Conservation (phyloP, 2,329 filamentous ascomycete genomes). For the Colletotrichum liriopes region DNA sequence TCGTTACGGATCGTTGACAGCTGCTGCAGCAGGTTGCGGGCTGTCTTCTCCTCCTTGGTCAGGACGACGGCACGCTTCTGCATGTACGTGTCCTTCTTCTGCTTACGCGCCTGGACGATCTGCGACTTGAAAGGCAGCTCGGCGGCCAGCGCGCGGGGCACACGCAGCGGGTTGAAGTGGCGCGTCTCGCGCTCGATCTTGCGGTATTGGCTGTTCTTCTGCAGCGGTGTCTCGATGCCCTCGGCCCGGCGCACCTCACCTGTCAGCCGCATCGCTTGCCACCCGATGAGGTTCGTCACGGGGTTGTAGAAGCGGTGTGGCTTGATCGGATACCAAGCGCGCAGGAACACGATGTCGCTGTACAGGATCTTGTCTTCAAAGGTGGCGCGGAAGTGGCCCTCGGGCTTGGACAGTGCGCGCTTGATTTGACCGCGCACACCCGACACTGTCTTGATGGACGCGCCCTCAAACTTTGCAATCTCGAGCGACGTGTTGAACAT, state of each 20-base stretch:
- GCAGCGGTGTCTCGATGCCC: conserved; percentile 81
- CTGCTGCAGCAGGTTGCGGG: conserved; percentile 92
- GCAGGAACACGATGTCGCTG: conserved; percentile 95
- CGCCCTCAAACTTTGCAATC: conserved; percentile 98
- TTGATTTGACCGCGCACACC: conserved; percentile 98
- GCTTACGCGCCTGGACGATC: conserved; percentile 84
- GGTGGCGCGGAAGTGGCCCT: conserved; percentile 95
- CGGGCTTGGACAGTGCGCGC: conserved; percentile 90
- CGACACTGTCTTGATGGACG: conserved; percentile 94
- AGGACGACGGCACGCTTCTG: conserved; percentile 95
- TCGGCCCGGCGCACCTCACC: conserved; percentile 89
- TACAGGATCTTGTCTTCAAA: conserved; percentile 99
- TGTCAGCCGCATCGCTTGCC: conserved; percentile 94
- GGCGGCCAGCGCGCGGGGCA: conserved; percentile 85
- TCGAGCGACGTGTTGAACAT: conserved; percentile 97
- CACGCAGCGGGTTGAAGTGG: conserved; percentile 84
- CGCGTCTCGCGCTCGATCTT: conserved; percentile 75
- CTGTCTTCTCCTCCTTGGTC: conserved; percentile 89
- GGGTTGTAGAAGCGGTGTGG: conserved; percentile 98
- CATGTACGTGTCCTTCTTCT: conserved; percentile 88
- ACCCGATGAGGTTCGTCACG: conserved; percentile 92
- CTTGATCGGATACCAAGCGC: conserved; percentile 97
- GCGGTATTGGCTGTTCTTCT: conserved; percentile 90
- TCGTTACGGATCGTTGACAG: conserved; percentile 92
- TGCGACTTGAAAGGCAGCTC: conserved; percentile 94